Conservation (phyloP, 495 filamentous ascomycete genomes). For the Annulohypoxylon stygium region DNA sequence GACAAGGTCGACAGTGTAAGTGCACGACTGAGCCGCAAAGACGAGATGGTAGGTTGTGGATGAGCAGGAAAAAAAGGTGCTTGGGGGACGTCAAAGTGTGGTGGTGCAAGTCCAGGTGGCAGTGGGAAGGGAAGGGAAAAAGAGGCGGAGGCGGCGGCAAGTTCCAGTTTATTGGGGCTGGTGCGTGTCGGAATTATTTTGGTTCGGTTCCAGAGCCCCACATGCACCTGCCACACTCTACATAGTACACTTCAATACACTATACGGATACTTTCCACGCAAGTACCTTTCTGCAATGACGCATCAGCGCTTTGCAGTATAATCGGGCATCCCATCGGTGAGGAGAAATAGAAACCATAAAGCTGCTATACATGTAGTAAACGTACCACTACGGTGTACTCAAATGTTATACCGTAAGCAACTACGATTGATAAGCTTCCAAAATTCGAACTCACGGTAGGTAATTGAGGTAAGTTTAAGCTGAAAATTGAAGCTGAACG, state of each 20-base stretch:
- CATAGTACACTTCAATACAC: too few relatives aligned
- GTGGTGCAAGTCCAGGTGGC: conserved; percentile 53
- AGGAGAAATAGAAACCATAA: background rate
- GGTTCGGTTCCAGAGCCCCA: conserved; percentile 21
- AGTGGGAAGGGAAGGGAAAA: conserved; percentile 52
- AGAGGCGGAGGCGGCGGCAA: conserved; percentile 47
- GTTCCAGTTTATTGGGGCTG: conserved; percentile 48
- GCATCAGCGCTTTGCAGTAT: conserved; percentile 9
- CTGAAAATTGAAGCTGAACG: conserved; percentile 1
- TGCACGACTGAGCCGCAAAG: conserved; percentile 55
- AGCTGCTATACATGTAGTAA: background rate
- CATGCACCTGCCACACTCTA: conserved; percentile 1
- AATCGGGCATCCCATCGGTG: conserved; percentile 1
- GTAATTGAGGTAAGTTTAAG: conserved; percentile 4
- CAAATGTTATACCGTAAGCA: conserved; percentile 3
- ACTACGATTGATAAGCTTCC: background rate
- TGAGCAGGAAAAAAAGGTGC: conserved; percentile 53
- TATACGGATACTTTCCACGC: conserved; percentile 24
- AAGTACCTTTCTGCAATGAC: conserved; percentile 17
- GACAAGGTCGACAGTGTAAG: conserved; percentile 45
- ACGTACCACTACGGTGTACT: background rate
- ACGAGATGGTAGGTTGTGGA: conserved; percentile 51
- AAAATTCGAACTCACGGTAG: background rate
- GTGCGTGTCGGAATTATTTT: conserved; percentile 48
- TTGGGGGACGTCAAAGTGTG: conserved; percentile 52